phyloP scores from a whole-genome alignment of 257 asterid genomes.

The Coffea canephora region DNA sequence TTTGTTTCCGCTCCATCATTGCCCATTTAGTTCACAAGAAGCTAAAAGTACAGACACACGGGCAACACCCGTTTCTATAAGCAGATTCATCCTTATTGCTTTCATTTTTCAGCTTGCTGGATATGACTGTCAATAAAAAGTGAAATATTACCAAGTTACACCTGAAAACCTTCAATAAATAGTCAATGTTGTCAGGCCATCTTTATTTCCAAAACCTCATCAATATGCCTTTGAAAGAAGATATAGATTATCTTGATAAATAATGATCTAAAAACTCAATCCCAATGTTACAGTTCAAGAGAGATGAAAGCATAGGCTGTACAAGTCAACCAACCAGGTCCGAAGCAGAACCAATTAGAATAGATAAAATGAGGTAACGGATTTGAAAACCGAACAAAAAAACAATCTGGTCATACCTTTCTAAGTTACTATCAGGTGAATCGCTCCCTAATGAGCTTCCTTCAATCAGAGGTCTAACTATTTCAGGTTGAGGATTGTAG shows the following conservation, averaged over 20 bases:
- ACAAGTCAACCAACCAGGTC: background rate
- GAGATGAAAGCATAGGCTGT: background rate
- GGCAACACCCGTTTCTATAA: background rate
- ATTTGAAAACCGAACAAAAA: background rate
- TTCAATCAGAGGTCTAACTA: conserved; percentile 37
- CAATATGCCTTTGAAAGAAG: background rate
- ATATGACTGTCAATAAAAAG: background rate
- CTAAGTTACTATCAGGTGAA: conserved; percentile 34
- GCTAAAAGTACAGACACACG: background rate
- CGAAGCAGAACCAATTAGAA: background rate
- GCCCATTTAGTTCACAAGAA: background rate
- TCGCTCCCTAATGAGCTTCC: conserved; percentile 34
- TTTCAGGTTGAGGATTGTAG: conserved; percentile 51
- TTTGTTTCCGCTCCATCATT: background rate
- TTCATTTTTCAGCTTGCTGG: background rate
- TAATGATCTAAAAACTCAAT: background rate
- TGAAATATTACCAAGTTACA: background rate
- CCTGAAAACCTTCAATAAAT: background rate
- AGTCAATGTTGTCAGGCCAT: background rate
- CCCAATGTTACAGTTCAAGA: background rate
- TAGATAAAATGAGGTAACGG: background rate
- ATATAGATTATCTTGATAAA: background rate
- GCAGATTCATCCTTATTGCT: background rate
- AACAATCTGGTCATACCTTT: conserved; percentile 46
- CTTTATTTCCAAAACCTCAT: background rate